phyloP scores from a whole-genome alignment of 2,329 filamentous ascomycete species.

The Chaetomium globosum region DNA sequence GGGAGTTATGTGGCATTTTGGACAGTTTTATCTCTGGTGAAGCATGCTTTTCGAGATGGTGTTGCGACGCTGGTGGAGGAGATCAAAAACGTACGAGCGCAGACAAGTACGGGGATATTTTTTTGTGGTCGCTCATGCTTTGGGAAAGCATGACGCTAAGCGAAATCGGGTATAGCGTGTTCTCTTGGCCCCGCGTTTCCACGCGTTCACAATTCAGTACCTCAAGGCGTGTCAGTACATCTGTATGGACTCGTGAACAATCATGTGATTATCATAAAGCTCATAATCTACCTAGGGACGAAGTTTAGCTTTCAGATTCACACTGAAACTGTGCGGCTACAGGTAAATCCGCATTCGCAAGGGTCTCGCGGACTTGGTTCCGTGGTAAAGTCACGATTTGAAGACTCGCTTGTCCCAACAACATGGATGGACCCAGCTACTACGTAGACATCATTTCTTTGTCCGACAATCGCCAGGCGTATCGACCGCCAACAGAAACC shows the following conservation, averaged over 20 bases:
- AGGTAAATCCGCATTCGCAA: not conserved
- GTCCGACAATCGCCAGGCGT: too few species aligned
- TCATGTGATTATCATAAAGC: not conserved
- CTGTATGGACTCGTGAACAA: not conserved
- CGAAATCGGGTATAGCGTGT: not conserved
- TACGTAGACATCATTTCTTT: not conserved
- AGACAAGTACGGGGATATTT: conserved; percentile 14
- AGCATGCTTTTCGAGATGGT: not conserved
- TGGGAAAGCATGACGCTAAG: not conserved
- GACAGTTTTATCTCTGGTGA: not conserved
- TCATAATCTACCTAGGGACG: too few species aligned
- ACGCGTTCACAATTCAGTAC: not conserved
- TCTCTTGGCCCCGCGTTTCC: not conserved
- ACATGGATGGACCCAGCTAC: too few species aligned
- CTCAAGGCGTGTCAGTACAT: too few species aligned
- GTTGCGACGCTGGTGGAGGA: not conserved
- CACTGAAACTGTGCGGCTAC: not conserved
- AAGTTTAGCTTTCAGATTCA: not conserved
- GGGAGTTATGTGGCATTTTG: conserved; percentile 29
- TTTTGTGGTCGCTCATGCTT: conserved; percentile 4
- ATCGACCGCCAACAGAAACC: not conserved
- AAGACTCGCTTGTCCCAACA: not conserved
- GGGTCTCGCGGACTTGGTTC: not conserved
- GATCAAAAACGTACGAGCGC: not conserved
- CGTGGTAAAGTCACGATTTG: not conserved